phyloP scores from a whole-genome alignment of 805 yeast genomes.

The Lachancea meyersii region DNA sequence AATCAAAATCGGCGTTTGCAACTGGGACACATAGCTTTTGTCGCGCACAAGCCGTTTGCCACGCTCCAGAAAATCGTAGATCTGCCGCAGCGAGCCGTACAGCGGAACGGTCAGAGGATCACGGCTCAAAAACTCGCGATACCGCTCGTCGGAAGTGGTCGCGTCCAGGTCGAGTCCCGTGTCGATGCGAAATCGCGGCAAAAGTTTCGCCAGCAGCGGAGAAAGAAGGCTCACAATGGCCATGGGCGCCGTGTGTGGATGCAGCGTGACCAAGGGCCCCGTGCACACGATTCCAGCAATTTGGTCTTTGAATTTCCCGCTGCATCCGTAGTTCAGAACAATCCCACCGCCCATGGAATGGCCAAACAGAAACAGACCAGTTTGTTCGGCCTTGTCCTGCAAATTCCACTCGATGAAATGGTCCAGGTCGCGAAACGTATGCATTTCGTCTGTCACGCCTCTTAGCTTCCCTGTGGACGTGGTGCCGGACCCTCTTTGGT shows the following conservation, averaged over 20 bases:
- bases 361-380: constrained; percentile 47
- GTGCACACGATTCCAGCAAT: constrained; percentile 44
- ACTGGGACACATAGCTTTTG: constrained; percentile 32
- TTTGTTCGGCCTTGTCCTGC: constrained; percentile 18
- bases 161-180: constrained; percentile 51
- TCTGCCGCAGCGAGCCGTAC: constrained; percentile 48
- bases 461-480: constrained; percentile 48
- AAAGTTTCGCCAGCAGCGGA: constrained; percentile 36
- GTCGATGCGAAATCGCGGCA: constrained; percentile 49
- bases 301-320: constrained; percentile 44
- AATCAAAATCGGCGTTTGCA: constrained; percentile 45
- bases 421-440: constrained; percentile 54
- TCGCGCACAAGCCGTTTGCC: constrained; percentile 48
- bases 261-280: constrained; percentile 57
- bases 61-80: constrained; percentile 54
- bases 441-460: constrained; percentile 53
- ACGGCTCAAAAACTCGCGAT: constrained; percentile 40
- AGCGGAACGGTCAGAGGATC: constrained; percentile 42
- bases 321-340: constrained; percentile 51
- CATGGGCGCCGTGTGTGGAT: constrained; percentile 56
- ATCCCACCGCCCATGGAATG: constrained; percentile 85
- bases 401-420: constrained; percentile 35
- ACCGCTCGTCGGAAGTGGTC: constrained; percentile 44
- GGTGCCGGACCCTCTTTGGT: constrained; percentile 71
- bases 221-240: constrained; percentile 36